Evolutionary conservation across 768 basidiomycete species (phyloP).

Genomic region (Phylloporus sp.): DNA sequence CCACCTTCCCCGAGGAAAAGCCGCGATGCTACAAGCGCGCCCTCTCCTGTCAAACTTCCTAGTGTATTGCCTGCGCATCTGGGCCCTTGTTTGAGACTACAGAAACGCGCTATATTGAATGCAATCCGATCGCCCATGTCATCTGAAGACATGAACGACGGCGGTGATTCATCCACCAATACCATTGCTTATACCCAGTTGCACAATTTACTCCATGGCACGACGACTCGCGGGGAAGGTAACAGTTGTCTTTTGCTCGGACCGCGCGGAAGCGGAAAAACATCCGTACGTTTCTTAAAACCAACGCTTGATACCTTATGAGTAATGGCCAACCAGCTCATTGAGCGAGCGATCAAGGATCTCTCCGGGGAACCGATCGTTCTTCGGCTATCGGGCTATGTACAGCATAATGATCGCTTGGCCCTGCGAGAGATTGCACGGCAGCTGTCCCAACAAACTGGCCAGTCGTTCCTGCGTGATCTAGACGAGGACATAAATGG

Average conservation of each 20-base stretch:
- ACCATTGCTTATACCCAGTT: constrained; percentile 54
- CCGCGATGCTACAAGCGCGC: background rate
- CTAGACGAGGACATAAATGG: constrained; percentile 27
- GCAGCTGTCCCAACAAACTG: constrained; percentile 78
- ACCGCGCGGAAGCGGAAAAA: constrained; percentile 84
- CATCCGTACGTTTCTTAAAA: constrained; percentile 43
- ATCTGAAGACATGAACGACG: constrained; percentile 28
- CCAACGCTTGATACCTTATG: constrained; percentile 1
- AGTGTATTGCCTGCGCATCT: constrained; percentile 39
- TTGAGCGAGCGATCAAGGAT: constrained; percentile 52
- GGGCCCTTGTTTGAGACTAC: constrained; percentile 44
- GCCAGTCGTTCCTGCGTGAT: constrained; percentile 47
- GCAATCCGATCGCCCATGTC: constrained; percentile 36
- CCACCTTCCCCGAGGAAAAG: constrained; percentile 15
- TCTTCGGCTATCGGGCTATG: constrained; percentile 80
- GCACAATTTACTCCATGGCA: constrained; percentile 63
- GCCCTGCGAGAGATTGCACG: constrained; percentile 92
- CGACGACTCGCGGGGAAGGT: constrained; percentile 78
- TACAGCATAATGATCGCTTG: constrained; percentile 79
- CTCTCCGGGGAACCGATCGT: constrained; percentile 57
- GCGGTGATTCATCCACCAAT: constrained; percentile 44
- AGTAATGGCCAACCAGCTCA: constrained; percentile 39
- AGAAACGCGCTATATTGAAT: constrained; percentile 54
- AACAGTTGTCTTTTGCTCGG: constrained; percentile 91
- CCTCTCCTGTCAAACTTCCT: constrained; percentile 22